phyloP scores from a whole-genome alignment of 768 basidiomycete species.

The Dioszegia crocea region DNA sequence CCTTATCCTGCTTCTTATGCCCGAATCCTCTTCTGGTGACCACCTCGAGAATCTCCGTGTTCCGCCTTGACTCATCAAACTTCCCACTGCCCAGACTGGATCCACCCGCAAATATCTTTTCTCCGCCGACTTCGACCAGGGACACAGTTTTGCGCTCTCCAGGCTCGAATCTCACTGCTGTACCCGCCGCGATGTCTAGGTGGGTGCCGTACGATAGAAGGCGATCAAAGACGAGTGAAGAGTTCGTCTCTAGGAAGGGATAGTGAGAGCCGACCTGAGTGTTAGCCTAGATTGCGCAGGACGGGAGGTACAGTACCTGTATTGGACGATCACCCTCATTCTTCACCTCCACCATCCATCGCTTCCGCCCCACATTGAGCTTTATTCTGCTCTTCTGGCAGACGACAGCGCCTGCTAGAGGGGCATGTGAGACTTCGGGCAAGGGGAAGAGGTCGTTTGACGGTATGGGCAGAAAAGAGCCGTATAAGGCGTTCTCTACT shows the following conservation, averaged over 20 bases:
- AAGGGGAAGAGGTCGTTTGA: slow-evolving; percentile 62
- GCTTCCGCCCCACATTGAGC: slow-evolving; percentile 70
- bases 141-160: slow-evolving; percentile 80
- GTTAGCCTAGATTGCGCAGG: not conserved
- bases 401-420: slow-evolving; percentile 74
- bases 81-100: slow-evolving; percentile 63
- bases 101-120: slow-evolving; percentile 69
- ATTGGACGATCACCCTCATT: slow-evolving; percentile 92
- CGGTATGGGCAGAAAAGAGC: slow-evolving; percentile 85
- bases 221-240: slow-evolving; percentile 75
- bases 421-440: slow-evolving; percentile 43
- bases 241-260: slow-evolving; percentile 87
- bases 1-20: slow-evolving; percentile 55
- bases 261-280: slow-evolving; percentile 85
- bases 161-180: slow-evolving; percentile 94
- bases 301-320: slow-evolving; percentile 57
- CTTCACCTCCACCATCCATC: slow-evolving; percentile 68
- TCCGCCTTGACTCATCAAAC: slow-evolving; percentile 46
- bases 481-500: slow-evolving; percentile 79
- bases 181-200: slow-evolving; percentile 89
- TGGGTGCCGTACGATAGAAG: slow-evolving; percentile 62
- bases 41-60: slow-evolving; percentile 42
- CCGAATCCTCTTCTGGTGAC: slow-evolving; percentile 62
- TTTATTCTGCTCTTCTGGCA: slow-evolving; percentile 58
- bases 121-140: slow-evolving; percentile 73